phyloP scores from a whole-genome alignment of 305 asterid species.

The Fraxinus velutina region DNA sequence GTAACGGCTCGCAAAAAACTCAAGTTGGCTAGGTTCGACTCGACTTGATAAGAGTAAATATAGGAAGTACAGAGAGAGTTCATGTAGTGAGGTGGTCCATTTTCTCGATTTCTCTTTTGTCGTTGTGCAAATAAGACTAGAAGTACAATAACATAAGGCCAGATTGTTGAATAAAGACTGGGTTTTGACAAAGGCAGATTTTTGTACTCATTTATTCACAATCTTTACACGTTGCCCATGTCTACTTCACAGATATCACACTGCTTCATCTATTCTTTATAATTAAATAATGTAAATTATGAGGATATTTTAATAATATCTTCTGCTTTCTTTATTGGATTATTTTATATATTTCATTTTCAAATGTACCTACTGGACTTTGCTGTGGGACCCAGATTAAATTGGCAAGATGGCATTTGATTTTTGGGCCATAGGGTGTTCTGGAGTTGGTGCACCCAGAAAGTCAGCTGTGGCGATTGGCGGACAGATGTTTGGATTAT shows the following conservation, averaged over 20 bases:
- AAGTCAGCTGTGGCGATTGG: conserved; percentile 6
- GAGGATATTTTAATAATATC: conserved; percentile 22
- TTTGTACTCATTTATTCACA: conserved; percentile 26
- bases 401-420: background rate
- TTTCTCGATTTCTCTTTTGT: conserved; percentile 1
- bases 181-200: conserved; percentile 30
- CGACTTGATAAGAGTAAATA: background rate
- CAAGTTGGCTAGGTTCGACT: background rate
- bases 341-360: background rate
- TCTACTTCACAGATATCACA: conserved; percentile 24
- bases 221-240: conserved; percentile 31
- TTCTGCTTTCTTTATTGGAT: background rate
- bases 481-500: background rate
- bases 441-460: background rate
- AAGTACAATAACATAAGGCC: background rate
- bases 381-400: background rate
- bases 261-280: background rate
- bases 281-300: background rate
- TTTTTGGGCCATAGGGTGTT: background rate
- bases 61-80: background rate
- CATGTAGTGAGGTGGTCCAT: background rate
- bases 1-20: background rate
- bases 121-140: background rate
- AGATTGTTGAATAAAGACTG: background rate
- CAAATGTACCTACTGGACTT: background rate